Base-by-base conservation (phyloP, 192 early-diverging fungal species). In the Podila epigama region DNA sequence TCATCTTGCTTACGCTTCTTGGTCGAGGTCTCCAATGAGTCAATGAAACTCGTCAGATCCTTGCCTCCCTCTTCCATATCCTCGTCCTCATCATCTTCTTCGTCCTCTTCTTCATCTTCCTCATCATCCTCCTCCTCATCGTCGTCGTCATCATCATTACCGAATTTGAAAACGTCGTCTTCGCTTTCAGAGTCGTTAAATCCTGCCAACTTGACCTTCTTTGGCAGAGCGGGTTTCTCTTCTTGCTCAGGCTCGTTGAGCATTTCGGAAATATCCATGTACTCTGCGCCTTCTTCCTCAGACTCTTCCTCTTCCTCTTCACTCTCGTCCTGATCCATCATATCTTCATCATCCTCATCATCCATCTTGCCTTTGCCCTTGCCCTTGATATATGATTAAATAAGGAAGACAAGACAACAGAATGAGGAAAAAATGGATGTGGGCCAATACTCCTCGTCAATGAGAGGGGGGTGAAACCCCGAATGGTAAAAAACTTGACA, bases 11-110 rank as follows among this genome's bases (percentile, higher is more conserved):
- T 75, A 40, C 80, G 77, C 48, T 85, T 84, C 33, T 56, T 57
- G 61, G 79, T 78, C 55, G 88, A 90, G 48, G 84, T 85, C 41
- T 88, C 89, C 15, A 96, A 81, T 0, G 86, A 81, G 35, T 85
- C 82, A 28, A 97, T 92, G 28, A 91, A 89, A 27, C 87, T 77
- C 34, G 86, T 83, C 63, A 93, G 77, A 33, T 81, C 75, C n/a
- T 83, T 70, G 9, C 58, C 58, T 10, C 86, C 84, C 0, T 83
- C 81, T 2, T 70, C 78, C 0, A 68, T 80, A 4, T 69, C 66
- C n/a, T 81, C 80, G 3, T 75, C 80, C 4, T 85, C 82, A 8
- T 68, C 70, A 0, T 72, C 71, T 9, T 68, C 71, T 1, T 80
- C 82, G 0, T 66, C 70, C 12, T 86, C 82, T 28, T 71, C 71